These are phyloP conservation scores for Fomitopsis schrenkii DNA, from an alignment of 1,284 basidiomycete genomes.

Conservation along the genomic window DNA sequence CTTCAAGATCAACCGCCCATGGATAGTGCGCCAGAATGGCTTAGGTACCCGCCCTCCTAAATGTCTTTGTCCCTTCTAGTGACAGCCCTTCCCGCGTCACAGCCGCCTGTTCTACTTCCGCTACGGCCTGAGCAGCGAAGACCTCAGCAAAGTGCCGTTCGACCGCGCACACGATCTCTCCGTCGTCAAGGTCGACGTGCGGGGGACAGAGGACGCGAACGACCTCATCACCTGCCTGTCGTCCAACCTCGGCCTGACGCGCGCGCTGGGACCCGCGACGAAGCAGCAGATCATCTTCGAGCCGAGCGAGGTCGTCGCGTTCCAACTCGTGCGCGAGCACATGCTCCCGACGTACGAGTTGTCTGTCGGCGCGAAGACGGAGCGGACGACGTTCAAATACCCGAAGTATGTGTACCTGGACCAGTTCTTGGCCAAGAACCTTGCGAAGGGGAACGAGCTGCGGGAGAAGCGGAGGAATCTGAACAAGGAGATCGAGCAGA, in stretches of 20 bases:
- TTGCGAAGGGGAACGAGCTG: slow-evolving; percentile 46
- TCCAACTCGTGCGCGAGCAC: slow-evolving; percentile 41
- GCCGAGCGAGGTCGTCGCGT: slow-evolving; percentile 58
- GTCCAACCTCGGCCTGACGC: slow-evolving; percentile 36
- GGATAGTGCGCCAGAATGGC: slow-evolving; percentile 26
- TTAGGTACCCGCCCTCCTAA: neutral
- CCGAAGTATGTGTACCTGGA: slow-evolving; percentile 67
- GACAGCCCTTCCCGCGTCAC: neutral
- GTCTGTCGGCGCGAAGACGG: slow-evolving; percentile 21
- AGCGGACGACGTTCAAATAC: slow-evolving; percentile 50
- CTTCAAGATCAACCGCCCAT: slow-evolving; percentile 16
- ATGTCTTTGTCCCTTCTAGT: neutral
- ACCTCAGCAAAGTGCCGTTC: slow-evolving; percentile 25
- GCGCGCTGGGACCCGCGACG: slow-evolving; percentile 14
- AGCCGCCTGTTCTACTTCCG: slow-evolving; percentile 40
- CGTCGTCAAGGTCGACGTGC: slow-evolving; percentile 38
- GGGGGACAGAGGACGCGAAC: slow-evolving; percentile 34
- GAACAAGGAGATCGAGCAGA: slow-evolving; percentile 39
- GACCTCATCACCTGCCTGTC: slow-evolving; percentile 60
- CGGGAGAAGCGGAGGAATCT: slow-evolving; percentile 41
- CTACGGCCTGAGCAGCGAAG: slow-evolving; percentile 32
- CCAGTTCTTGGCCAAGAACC: slow-evolving; percentile 59
- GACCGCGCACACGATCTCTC: slow-evolving; percentile 31
- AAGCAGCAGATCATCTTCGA: slow-evolving; percentile 49
- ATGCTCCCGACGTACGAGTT: slow-evolving; percentile 22